Evolutionary conservation across 441 rosid species (phyloP).

Genomic region (Euphorbia celastroides): DNA sequence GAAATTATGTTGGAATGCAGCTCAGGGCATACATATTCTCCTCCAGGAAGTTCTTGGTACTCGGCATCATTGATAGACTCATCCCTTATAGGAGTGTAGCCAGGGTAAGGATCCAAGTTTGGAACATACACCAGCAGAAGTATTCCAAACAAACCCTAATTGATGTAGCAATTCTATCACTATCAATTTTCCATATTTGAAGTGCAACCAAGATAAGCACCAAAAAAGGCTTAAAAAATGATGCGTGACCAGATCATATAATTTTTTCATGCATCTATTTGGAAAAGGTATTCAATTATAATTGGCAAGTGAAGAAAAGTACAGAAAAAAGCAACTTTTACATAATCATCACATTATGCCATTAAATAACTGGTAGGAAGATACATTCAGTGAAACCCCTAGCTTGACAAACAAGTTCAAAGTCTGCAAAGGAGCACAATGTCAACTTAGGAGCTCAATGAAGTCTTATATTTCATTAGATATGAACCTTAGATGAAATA

Average conservation of each 20-base stretch:
- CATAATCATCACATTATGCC: conserved; percentile 2
- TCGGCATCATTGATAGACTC: conserved; percentile 56
- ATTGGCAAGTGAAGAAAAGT: neutral
- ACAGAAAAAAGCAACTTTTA: neutral
- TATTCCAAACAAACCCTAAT: conserved; percentile 75
- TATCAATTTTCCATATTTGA: conserved; percentile 3
- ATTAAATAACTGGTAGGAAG: conserved; percentile 3
- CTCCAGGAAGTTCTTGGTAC: conserved; percentile 88
- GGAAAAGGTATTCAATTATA: neutral
- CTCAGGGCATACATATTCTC: conserved; percentile 91
- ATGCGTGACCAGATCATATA: neutral
- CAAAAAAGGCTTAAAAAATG: conserved; percentile 1
- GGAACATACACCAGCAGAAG: conserved; percentile 77
- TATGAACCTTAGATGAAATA: neutral
- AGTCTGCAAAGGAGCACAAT: neutral
- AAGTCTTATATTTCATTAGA: neutral
- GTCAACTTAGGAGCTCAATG: conserved; percentile 4
- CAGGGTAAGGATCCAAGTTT: conserved; percentile 82
- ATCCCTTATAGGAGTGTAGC: conserved; percentile 53
- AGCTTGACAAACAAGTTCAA: neutral
- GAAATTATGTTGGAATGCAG: conserved; percentile 67
- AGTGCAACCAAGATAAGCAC: conserved; percentile 3
- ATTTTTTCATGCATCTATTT: neutral
- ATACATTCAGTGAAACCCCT: neutral
- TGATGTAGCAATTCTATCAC: conserved; percentile 20